Conservation (phyloP, 148 eudicot species). For the Selenicereus undatus region DNA sequence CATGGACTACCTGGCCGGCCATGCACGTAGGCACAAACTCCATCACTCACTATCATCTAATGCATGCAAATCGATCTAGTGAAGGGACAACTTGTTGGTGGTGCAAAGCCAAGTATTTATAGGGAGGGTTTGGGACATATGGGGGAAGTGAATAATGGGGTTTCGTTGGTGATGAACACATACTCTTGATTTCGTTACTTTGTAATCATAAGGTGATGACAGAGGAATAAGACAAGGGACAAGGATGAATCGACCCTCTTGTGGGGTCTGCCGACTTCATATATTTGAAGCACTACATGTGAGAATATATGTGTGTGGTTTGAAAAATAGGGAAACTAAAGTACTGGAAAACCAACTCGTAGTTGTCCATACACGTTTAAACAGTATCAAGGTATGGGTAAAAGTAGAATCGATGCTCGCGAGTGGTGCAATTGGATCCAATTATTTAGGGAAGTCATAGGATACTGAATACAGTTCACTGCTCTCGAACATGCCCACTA, state of each 20-base stretch:
- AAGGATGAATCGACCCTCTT: background rate
- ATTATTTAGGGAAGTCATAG: no score
- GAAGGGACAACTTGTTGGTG: background rate
- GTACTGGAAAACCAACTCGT: background rate
- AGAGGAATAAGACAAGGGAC: background rate
- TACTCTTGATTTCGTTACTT: background rate
- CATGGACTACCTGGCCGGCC: slow-evolving; percentile 22
- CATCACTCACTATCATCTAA: background rate
- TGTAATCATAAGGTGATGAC: background rate
- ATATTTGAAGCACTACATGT: background rate
- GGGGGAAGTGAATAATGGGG: no score
- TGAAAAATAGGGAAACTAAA: background rate
- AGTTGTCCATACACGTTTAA: background rate
- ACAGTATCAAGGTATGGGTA: background rate
- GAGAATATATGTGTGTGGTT: slow-evolving; percentile 3
- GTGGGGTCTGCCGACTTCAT: slow-evolving; percentile 1
- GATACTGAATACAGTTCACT: no score
- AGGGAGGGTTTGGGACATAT: background rate
- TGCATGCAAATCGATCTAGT: background rate
- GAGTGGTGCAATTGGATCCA: no score
- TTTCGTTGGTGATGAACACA: background rate
- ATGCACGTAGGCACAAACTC: background rate
- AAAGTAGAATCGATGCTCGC: background rate
- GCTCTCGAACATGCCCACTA: no score
- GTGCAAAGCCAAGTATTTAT: slow-evolving; percentile 3